Percentiles rank a stretch among this genome's conserved stretches.
phyloP scores from a whole-genome alignment of 371 early-diverging fungal species.

The Mucor velutinosus region DNA sequence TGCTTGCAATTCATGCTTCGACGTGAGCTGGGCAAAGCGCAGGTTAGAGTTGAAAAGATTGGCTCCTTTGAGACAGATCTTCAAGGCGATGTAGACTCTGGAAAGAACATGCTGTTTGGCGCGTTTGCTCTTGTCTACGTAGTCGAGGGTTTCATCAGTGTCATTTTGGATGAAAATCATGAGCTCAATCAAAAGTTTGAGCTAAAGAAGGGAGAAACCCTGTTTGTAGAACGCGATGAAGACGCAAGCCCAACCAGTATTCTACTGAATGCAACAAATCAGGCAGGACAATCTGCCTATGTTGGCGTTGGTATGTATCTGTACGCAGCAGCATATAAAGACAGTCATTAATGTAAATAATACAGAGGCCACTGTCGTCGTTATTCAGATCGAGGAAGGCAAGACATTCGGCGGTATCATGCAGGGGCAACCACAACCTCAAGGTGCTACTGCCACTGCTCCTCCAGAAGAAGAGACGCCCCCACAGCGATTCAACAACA shows the following conservation, averaged over 20 bases:
- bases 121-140: conserved; percentile 58
- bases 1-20: conserved; percentile 55
- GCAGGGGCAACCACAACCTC: not conserved
- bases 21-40: conserved; percentile 28
- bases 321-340: not conserved
- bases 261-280: conserved; percentile 19
- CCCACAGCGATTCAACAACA: not conserved
- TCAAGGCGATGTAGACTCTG: conserved; percentile 28
- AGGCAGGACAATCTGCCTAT: not conserved
- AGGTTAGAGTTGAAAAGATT: conserved; percentile 27
- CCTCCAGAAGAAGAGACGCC: not conserved
- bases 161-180: conserved; percentile 42
- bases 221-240: conserved; percentile 61
- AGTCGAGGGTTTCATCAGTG: conserved; percentile 48
- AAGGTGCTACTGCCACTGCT: not conserved
- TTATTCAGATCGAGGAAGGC: conserved; percentile 31
- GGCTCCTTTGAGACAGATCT: conserved; percentile 17
- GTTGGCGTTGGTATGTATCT: conserved; percentile 10
- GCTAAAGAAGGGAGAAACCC: conserved; percentile 44
- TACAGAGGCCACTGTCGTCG: conserved; percentile 32
- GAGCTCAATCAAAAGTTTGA: conserved; percentile 15
- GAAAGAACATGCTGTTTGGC: conserved; percentile 52
- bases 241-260: conserved; percentile 57
- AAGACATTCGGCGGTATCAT: conserved; percentile 25
- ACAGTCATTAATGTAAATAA: not conserved